Conservation (phyloP, 2,329 filamentous ascomycete genomes). For the Macrophomina phaseolina region DNA sequence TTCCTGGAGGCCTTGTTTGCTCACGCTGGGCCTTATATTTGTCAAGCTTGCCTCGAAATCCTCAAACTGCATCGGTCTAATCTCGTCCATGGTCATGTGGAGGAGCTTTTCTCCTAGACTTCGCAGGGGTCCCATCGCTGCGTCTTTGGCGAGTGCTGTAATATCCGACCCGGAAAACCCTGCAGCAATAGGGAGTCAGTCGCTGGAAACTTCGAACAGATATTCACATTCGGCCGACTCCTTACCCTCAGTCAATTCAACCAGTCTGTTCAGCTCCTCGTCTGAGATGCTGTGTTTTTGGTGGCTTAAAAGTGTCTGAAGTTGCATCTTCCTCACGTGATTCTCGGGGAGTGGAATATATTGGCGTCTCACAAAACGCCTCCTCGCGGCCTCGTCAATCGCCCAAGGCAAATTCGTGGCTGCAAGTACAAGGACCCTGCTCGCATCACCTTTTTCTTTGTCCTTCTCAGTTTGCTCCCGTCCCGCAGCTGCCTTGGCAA, state of each 20-base stretch:
- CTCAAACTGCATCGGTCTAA: conserved; percentile 78
- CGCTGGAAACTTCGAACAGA: neutral
- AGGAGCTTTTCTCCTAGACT: conserved; percentile 88
- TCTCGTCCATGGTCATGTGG: conserved; percentile 92
- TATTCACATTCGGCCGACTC: conserved; percentile 24
- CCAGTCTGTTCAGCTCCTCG: conserved; percentile 73
- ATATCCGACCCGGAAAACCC: conserved; percentile 98
- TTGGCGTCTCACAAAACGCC: conserved; percentile 89
- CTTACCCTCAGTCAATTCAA: conserved; percentile 83
- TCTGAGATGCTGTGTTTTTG: conserved; percentile 83
- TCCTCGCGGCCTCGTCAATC: conserved; percentile 91
- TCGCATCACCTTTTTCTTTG: conserved; percentile 78
- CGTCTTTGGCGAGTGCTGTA: conserved; percentile 94
- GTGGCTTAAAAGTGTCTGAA: conserved; percentile 79
- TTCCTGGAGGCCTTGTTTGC: conserved; percentile 79
- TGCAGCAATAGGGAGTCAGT: conserved; percentile 45
- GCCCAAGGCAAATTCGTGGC: conserved; percentile 98
- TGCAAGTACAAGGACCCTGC: conserved; percentile 87
- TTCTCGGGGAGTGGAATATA: conserved; percentile 94
- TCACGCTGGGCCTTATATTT: conserved; percentile 89
- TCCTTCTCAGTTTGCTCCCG: conserved; percentile 71
- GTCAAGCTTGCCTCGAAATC: conserved; percentile 86
- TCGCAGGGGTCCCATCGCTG: conserved; percentile 93
- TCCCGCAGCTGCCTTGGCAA: conserved; percentile 89
- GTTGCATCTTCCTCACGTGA: conserved; percentile 77